These are phyloP conservation scores for Xylaria sp. DNA, from an alignment of 2,329 filamentous ascomycete genomes.

Conservation along the genomic window DNA sequence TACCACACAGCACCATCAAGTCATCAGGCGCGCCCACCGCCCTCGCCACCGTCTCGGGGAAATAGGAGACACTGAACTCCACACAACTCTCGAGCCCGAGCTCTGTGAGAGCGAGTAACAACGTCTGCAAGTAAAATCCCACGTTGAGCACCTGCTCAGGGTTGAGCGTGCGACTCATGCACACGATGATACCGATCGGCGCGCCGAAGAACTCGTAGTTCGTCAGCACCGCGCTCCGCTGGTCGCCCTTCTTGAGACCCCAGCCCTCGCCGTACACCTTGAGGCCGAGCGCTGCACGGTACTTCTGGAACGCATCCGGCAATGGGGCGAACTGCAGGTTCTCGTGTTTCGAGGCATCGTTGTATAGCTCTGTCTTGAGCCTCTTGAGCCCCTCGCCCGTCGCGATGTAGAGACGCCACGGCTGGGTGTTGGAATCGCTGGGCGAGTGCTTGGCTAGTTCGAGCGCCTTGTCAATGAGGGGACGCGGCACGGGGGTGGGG, in stretches of 20 bases:
- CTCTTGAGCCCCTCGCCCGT: constrained; percentile 8
- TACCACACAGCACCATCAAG: constrained; percentile 16
- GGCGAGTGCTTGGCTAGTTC: constrained; percentile 17
- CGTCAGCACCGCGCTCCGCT: constrained; percentile 13
- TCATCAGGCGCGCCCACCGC: constrained; percentile 14
- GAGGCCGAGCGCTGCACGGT: constrained; percentile 17
- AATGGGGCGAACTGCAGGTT: constrained; percentile 2
- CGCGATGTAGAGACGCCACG: constrained; percentile 19
- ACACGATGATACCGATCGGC: constrained; percentile 19
- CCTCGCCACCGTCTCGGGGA: constrained; percentile 13
- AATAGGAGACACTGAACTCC: constrained; percentile 15
- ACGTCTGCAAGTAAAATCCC: constrained; percentile 21
- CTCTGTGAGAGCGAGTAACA: constrained; percentile 19
- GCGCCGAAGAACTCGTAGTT: constrained; percentile 26
- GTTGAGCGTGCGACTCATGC: constrained; percentile 16
- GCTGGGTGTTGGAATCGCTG: constrained; percentile 24
- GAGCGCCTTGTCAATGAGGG: constrained; percentile 9
- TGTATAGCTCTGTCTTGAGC: constrained; percentile 5
- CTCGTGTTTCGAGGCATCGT: constrained; percentile 1
- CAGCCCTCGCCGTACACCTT: constrained; percentile 20
- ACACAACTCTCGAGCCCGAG: constrained; percentile 15
- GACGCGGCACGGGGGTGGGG: constrained; percentile 7
- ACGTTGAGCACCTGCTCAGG: constrained; percentile 15
- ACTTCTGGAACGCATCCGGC: constrained; percentile 6
- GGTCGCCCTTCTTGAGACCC: constrained; percentile 17